Conservation (phyloP, 345 rosid species). For the Lumnitzera littorea region DNA sequence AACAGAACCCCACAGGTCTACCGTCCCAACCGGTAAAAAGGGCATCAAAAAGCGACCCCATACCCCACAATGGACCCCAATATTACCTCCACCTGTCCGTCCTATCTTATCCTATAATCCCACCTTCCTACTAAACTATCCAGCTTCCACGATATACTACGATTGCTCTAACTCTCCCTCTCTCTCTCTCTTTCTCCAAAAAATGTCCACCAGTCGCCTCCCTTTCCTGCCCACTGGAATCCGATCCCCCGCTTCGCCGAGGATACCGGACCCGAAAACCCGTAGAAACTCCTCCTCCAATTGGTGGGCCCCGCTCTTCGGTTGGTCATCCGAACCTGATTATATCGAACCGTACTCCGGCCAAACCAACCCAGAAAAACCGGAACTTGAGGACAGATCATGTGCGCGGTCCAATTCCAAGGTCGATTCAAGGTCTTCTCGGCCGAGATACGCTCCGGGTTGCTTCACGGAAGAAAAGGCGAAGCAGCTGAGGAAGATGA, state of each 20-base stretch:
- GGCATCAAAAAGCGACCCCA: background rate
- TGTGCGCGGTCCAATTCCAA: constrained; percentile 8
- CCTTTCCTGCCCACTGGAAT: constrained; percentile 31
- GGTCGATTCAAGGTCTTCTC: constrained; percentile 8
- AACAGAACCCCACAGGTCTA: too few relatives aligned
- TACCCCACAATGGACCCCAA: background rate
- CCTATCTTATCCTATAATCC: constrained; percentile 1
- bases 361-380: background rate
- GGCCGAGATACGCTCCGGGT: constrained; percentile 27
- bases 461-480: constrained; percentile 74
- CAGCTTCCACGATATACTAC: background rate
- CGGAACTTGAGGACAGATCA: background rate
- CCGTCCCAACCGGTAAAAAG: background rate
- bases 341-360: constrained; percentile 25
- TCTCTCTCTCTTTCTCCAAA: constrained; percentile 3
- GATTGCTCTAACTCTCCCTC: background rate
- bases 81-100: constrained; percentile 9
- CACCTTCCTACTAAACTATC: background rate
- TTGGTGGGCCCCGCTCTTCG: constrained; percentile 74
- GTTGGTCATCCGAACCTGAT: constrained; percentile 55
- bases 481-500: constrained; percentile 47
- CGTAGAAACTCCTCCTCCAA: constrained; percentile 19
- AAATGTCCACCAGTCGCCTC: constrained; percentile 44
- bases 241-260: constrained; percentile 29
- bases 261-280: constrained; percentile 4